phyloP scores from a whole-genome alignment of 2,329 filamentous ascomycete species.

The Zasmidium angulare region DNA sequence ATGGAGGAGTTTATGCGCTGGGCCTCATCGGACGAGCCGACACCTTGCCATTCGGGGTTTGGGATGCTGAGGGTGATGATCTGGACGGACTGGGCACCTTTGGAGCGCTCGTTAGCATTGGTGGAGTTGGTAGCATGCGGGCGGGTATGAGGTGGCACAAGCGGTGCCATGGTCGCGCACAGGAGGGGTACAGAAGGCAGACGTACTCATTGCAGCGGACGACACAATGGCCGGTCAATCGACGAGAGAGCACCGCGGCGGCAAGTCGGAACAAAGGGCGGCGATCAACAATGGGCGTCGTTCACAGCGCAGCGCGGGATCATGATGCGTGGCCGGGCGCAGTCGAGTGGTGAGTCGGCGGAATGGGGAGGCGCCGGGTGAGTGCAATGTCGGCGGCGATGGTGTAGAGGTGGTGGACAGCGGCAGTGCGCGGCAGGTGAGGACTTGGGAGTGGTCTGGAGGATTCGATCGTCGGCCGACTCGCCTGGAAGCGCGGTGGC shows the following conservation, averaged over 20 bases:
- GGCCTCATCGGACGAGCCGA: slow-evolving; percentile 12
- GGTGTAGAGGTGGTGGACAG: background rate
- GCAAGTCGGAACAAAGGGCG: background rate
- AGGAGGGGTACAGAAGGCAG: slow-evolving; percentile 14
- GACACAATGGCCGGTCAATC: background rate
- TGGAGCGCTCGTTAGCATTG: slow-evolving; percentile 14
- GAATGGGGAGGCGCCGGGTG: background rate
- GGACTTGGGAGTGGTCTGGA: background rate
- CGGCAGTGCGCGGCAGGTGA: background rate
- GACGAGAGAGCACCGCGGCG: background rate
- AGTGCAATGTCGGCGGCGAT: background rate
- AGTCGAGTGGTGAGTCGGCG: background rate
- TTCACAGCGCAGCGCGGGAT: background rate
- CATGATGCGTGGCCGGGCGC: background rate
- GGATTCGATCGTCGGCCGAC: background rate
- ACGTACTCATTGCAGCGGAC: slow-evolving; percentile 41
- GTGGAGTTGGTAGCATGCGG: background rate
- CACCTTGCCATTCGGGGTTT: slow-evolving; percentile 24
- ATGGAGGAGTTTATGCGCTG: slow-evolving; percentile 24
- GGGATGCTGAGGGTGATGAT: slow-evolving; percentile 33
- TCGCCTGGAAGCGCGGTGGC: background rate
- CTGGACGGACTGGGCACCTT: slow-evolving; percentile 31
- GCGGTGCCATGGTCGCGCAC: background rate
- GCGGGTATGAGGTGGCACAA: slow-evolving; percentile 2
- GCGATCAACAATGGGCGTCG: slow-evolving; percentile 8